Conservation (phyloP, 306 rosid species). For the Lotus japonicus region DNA sequence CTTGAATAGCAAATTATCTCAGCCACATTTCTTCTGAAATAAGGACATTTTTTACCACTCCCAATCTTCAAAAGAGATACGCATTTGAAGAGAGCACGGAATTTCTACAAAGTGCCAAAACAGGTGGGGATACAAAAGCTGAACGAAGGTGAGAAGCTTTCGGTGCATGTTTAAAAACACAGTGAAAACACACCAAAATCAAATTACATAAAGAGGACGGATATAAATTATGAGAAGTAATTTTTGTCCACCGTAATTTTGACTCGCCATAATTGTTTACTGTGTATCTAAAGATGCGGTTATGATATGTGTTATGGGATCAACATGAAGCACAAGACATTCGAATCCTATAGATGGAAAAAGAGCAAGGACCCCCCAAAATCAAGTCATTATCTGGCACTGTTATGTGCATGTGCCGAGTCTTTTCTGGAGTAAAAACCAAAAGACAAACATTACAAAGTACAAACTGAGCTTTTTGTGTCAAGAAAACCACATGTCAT, state of each 20-base stretch:
- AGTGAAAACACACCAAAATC: too few species aligned
- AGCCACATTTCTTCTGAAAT: neutral
- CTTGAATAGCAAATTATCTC: neutral
- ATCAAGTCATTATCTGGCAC: conserved; percentile 14
- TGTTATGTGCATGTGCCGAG: conserved; percentile 15
- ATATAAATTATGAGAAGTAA: too few species aligned
- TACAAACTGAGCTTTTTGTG: neutral
- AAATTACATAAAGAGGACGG: too few species aligned
- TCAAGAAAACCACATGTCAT: neutral
- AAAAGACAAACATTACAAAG: conserved; percentile 4
- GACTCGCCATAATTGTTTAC: too few species aligned
- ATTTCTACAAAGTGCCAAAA: neutral
- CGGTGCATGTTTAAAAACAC: too few species aligned
- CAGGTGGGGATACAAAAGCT: neutral
- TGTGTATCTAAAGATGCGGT: too few species aligned
- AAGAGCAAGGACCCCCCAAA: neutral
- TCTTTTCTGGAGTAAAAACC: neutral
- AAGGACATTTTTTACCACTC: neutral
- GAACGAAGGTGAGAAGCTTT: conserved; percentile 16
- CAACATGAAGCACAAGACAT: conserved; percentile 1
- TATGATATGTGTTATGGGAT: too few species aligned
- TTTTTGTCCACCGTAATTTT: too few species aligned
- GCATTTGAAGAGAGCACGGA: neutral
- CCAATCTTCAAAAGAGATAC: neutral
- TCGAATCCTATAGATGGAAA: neutral